Conservation (phyloP, 345 rosid genomes). For the Hibiscus syriacus region DNA sequence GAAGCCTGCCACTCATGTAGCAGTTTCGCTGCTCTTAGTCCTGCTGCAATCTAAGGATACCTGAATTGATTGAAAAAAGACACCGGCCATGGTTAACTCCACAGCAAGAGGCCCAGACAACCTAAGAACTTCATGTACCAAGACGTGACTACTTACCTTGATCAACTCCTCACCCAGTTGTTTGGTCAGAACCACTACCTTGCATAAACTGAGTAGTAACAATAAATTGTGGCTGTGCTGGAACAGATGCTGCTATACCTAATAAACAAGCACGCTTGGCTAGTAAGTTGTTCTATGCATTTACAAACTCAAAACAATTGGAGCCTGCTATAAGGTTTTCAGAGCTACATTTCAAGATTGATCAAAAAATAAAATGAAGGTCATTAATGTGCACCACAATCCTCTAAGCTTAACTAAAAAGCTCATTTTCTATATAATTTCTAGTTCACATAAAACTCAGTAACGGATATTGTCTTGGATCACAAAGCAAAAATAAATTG, state of each 20-base stretch:
- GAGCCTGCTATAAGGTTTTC: neutral
- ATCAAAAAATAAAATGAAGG: neutral
- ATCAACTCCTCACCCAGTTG: constrained; percentile 67
- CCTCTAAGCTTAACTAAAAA: neutral
- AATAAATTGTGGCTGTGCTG: constrained; percentile 57
- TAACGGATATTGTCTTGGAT: neutral
- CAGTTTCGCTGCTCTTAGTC: constrained; percentile 70
- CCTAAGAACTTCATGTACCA: neutral
- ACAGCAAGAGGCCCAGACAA: neutral
- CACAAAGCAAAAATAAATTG: neutral
- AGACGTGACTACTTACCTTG: constrained; percentile 30
- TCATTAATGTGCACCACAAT: neutral
- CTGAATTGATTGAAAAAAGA: constrained; percentile 20
- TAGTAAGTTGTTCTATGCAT: constrained; percentile 5
- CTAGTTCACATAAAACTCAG: neutral
- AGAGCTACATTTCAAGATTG: neutral
- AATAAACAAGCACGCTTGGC: constrained; percentile 8
- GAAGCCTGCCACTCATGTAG: constrained; percentile 84
- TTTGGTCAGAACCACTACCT: constrained; percentile 79
- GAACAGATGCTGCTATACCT: constrained; percentile 47
- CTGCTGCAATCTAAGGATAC: constrained; percentile 72
- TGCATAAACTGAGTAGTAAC: constrained; percentile 71
- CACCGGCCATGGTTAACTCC: neutral
- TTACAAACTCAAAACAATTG: neutral
- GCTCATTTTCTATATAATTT: neutral